Conservation (phyloP, 768 basidiomycete genomes). For the Pisolithus tinctorius region DNA sequence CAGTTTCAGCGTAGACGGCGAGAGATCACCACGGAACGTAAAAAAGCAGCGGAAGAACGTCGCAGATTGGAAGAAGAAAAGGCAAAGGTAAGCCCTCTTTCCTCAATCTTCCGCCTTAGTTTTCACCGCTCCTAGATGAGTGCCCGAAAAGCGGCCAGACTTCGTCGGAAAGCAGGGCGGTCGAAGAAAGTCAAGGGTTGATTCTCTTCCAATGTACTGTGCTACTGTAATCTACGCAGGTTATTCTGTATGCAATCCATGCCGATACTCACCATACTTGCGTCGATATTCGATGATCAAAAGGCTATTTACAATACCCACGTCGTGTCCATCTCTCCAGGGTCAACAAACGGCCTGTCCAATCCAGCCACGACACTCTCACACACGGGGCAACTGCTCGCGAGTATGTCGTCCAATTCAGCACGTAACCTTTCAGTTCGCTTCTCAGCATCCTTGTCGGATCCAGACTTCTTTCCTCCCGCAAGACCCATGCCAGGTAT, state of each 20-base stretch:
- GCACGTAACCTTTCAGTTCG: conserved; percentile 67
- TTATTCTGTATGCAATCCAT: too few species aligned
- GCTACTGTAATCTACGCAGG: background rate
- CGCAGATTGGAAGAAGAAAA: conserved; percentile 42
- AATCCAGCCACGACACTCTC: conserved; percentile 82
- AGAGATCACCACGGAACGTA: conserved; percentile 64
- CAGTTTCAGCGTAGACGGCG: conserved; percentile 40
- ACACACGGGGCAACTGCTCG: conserved; percentile 88
- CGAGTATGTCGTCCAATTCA: conserved; percentile 86
- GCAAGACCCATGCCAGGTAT: conserved; percentile 58
- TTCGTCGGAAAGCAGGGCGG: conserved; percentile 66
- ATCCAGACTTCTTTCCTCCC: conserved; percentile 39
- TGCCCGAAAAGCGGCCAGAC: conserved; percentile 65
- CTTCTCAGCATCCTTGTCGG: conserved; percentile 44
- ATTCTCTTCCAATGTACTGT: conserved; percentile 8
- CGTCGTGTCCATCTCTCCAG: conserved; percentile 71
- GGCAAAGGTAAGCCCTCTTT: conserved; percentile 13
- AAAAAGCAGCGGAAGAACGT: conserved; percentile 67
- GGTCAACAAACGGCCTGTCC: conserved; percentile 80
- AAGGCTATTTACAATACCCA: conserved; percentile 53
- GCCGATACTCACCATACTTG: too few species aligned
- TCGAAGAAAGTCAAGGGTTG: conserved; percentile 78
- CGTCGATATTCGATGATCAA: too few species aligned
- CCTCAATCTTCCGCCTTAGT: background rate
- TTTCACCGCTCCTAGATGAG: conserved; percentile 53